phyloP scores from a whole-genome alignment of 148 eudicot species.

The Vaccinium darrowii region DNA sequence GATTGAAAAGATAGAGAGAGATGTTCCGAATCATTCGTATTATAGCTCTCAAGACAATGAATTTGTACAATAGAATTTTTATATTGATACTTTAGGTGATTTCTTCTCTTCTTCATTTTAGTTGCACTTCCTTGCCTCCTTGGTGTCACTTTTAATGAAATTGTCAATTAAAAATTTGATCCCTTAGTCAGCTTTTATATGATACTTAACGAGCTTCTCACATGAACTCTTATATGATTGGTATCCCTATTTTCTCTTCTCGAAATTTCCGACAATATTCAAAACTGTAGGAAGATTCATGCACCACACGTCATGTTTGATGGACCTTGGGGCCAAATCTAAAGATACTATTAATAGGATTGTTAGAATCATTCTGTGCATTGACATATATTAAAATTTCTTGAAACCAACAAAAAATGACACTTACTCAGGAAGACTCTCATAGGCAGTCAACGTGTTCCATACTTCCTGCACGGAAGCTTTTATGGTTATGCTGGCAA shows the following conservation, averaged over 20 bases:
- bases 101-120: not conserved
- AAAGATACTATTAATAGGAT: not conserved
- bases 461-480: conserved; percentile 96
- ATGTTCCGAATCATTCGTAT: not conserved
- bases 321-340: not conserved
- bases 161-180: not conserved
- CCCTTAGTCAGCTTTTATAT: not conserved
- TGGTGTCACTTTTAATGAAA: not conserved
- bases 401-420: not conserved
- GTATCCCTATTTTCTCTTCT: not conserved
- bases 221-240: not conserved
- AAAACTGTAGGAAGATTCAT: conserved; percentile 1
- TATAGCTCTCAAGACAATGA: not conserved
- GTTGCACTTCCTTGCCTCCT: not conserved
- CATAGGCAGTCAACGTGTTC: conserved; percentile 87
- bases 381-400: not conserved
- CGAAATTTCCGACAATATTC: not conserved
- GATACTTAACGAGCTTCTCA: not conserved
- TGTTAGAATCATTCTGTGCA: not conserved
- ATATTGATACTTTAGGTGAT: not conserved
- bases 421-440: conserved; percentile 94
- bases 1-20: not conserved
- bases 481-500: conserved; percentile 94
- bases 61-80: not conserved
- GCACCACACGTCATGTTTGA: not conserved